Percentiles rank a stretch among this genome's conserved stretches.
These are phyloP conservation scores for Saccharomycopsis fodiens DNA, from an alignment of 805 yeast species.

Conservation along the genomic window DNA sequence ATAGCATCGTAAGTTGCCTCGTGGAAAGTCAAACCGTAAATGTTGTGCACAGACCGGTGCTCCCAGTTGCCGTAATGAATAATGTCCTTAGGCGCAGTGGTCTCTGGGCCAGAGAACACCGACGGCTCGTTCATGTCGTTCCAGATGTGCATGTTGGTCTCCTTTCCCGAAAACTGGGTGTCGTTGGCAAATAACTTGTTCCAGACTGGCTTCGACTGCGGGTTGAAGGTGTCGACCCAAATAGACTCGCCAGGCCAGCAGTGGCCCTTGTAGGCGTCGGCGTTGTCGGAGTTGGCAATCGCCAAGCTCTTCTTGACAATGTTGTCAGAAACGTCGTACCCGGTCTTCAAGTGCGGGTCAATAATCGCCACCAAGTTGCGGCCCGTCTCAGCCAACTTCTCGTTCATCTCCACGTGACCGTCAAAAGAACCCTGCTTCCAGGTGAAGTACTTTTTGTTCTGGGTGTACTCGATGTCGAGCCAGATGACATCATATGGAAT, in stretches of 20 bases:
- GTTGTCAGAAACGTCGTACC: conserved; percentile 55
- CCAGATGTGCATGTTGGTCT: conserved; percentile 78
- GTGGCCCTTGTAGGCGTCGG: conserved; percentile 63
- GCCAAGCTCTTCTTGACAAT: conserved; percentile 38
- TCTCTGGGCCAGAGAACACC: conserved; percentile 90
- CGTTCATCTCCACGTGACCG: conserved; percentile 62
- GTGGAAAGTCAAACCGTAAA: conserved; percentile 74
- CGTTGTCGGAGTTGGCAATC: conserved; percentile 36
- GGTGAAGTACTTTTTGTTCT: conserved; percentile 79
- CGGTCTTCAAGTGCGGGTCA: conserved; percentile 84
- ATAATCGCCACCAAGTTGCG: conserved; percentile 77
- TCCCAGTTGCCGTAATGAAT: conserved; percentile 78
- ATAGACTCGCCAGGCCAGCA: conserved; percentile 98
- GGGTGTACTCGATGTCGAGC: conserved; percentile 92
- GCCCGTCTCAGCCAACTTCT: conserved; percentile 58
- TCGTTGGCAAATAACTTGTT: conserved; percentile 41
- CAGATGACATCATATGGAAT: conserved; percentile 90
- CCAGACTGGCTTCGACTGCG: conserved; percentile 58
- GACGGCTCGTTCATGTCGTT: conserved; percentile 99
- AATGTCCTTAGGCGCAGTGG: conserved; percentile 76
- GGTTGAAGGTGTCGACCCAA: conserved; percentile 85
- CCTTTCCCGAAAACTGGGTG: conserved; percentile 36
- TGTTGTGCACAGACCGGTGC: conserved; percentile 85
- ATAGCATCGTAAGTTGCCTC: conserved; percentile 72
- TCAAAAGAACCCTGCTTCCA: conserved; percentile 78